Base-by-base conservation (phyloP, 2,329 filamentous ascomycete species). In the Ascochyta clinopodiicola region DNA sequence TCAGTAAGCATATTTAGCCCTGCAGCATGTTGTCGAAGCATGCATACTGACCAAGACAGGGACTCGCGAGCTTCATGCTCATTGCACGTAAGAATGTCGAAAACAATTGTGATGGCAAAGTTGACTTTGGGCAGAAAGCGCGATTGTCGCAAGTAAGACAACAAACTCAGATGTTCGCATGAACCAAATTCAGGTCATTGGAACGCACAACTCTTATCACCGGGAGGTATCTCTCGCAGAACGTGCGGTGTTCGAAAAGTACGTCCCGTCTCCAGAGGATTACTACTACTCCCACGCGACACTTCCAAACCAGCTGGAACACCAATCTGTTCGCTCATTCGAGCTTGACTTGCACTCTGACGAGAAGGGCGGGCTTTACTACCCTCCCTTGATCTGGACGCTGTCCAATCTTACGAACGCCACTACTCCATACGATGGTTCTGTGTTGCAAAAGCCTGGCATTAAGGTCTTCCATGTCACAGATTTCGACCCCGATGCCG, bases 141-240 rank as follows among this genome's bases (percentile, higher is more conserved):
- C 53, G 19, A 32, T 56, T 8, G 56, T 54, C 9, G 38, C 39
- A 24, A 44, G 53, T 38, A 56, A 56, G 40, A 54, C 53, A 15
- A 58, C 56, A 25, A 54, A 61, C 13, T 51, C 59, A 6, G 58
- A 65, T 44, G 65, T 82, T 45, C 80, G 79, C 45, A 77, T 83
- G 71, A 83, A 83, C 65, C 79, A 83, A 42, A 78, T 82, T 42
- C 81, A 83, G 62, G 77, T 82, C 37, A 69, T 82, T 34, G 81
- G 80, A 59, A 81, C 80, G 0, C 81, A 83, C 65, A 83, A 83
- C 67, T 80, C 77, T 57, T 83, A 83, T 66, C 81, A 83, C 56
- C 72, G 77, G 35, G 80, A 83, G 57, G 70, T 79, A 22, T 71
- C 73, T 2, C 69, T 75, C 1, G 67, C 70, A n/a, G 80, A 81